Conservation (phyloP, 192 early-diverging fungal genomes). For the Entomortierella beljakovae region DNA sequence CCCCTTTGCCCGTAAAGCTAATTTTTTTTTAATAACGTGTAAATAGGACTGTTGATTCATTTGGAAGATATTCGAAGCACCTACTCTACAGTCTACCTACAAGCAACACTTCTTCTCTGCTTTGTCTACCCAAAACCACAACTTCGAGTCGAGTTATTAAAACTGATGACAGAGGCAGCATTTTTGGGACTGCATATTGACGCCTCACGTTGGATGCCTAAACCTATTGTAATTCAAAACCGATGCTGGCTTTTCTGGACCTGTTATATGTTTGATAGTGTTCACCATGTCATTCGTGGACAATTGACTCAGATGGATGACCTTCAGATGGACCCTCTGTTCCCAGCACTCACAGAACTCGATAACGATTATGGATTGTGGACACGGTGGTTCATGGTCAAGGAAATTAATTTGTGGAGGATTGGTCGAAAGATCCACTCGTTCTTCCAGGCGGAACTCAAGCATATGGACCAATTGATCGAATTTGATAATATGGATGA, state of each 20-base stretch:
- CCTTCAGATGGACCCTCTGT: conserved; percentile 33
- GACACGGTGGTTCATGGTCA: conserved; percentile 53
- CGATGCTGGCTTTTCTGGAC: conserved; percentile 49
- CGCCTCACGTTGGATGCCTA: conserved; percentile 42
- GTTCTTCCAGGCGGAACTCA: conserved; percentile 38
- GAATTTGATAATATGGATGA: conserved; percentile 3
- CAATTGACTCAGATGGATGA: conserved; percentile 45
- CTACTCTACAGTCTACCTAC: conserved; percentile 33
- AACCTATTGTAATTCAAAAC: conserved; percentile 40
- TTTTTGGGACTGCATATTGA: conserved; percentile 46
- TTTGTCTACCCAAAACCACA: conserved; percentile 46
- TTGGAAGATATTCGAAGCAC: conserved; percentile 46
- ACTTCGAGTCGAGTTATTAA: conserved; percentile 38
- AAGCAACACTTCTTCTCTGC: conserved; percentile 35
- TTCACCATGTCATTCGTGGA: conserved; percentile 41
- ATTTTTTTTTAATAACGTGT: not conserved
- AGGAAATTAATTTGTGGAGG: conserved; percentile 44
- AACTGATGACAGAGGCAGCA: conserved; percentile 31
- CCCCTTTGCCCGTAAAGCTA: not conserved
- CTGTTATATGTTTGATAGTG: conserved; percentile 43
- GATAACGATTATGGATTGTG: conserved; percentile 47
- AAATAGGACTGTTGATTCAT: conserved; percentile 32
- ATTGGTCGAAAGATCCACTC: conserved; percentile 45
- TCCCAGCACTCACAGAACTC: conserved; percentile 37
- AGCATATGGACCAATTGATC: conserved; percentile 34